Base-by-base conservation (phyloP, 331 rosid species). In the Dryas integrifolia region DNA sequence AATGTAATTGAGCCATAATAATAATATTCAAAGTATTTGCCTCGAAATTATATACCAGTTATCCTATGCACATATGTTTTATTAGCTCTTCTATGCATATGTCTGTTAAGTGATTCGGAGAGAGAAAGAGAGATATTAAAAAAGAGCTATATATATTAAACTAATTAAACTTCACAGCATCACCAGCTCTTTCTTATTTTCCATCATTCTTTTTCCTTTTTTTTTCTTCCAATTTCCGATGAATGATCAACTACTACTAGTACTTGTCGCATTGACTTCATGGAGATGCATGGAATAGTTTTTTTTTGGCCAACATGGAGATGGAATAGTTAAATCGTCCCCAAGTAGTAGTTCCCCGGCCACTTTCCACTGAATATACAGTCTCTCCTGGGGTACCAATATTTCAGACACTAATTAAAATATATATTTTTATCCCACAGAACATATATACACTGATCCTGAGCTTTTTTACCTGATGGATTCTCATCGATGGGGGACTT, bases 301-400 rank as follows among this genome's bases (percentile, higher is more conserved):
- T 21, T 21, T 21, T 21, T 21, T 0, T 21, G 24, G 24, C 24
- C 24, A 21, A 21, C 24, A 21, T 21, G 24, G 24, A 21, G 0
- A 21, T 21, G 18, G 2, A 8, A 62, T 39, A 26, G 75, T 71
- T 66, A 45, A 71, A 58, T 71, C 75, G 51, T 71, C 57, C 16
- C 35, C 46, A 71, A 14, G 2, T 30, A 30, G 35, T 30, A 30
- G 35, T 30, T 1, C 35, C 35, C 52, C 44, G 24, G 24, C 30
- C 49, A 8, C 15, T 2, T 7, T 40, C 24, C 65, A 24, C 65
- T 40, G 40, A 70, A 41, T 41, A n/a, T 61, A 15, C 14, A 18
- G 70, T 18, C 46, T 47, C 51, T 39, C 39, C 44, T n/a, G 18
- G 72, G 60, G 4, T 58, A 58, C 6, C 15, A 50, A 16, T 14